Conservation (phyloP, 164 flowering plant genomes). For the Nymphaea thermarum region DNA sequence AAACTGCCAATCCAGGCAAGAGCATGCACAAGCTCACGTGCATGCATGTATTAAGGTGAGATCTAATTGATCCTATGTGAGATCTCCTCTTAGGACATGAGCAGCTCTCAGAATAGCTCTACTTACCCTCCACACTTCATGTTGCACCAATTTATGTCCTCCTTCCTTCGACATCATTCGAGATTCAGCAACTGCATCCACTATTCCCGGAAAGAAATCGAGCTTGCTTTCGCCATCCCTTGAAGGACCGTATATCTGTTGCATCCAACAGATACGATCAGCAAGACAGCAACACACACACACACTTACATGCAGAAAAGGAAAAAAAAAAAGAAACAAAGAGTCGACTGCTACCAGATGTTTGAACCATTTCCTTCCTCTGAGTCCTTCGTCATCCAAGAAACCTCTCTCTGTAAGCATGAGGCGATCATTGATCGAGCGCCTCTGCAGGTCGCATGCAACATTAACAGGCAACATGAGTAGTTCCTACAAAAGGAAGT, state of each 20-base stretch:
- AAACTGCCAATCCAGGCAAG: not conserved
- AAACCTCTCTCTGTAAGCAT: slow-evolving; percentile 93
- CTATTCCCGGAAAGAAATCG: slow-evolving; percentile 66
- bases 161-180: not conserved
- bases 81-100: not conserved
- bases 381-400: slow-evolving; percentile 67
- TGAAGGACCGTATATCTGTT: slow-evolving; percentile 69
- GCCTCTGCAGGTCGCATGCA: slow-evolving; percentile 24
- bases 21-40: not conserved
- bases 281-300: not conserved
- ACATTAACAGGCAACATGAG: not conserved
- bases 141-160: not conserved
- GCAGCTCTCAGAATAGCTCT: slow-evolving; percentile 1
- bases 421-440: slow-evolving; percentile 67
- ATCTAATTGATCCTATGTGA: not conserved
- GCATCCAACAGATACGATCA: not conserved
- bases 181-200: slow-evolving; percentile 36
- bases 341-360: slow-evolving; percentile 52
- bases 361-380: slow-evolving; percentile 74
- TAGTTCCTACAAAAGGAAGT: not conserved
- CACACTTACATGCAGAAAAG: not conserved
- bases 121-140: slow-evolving; percentile 1
- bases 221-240: slow-evolving; percentile 34
- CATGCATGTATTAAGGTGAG: not conserved
- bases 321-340: not conserved